Evolutionary conservation across 345 rosid species (phyloP).

Genomic region (Atalantia buxifolia): DNA sequence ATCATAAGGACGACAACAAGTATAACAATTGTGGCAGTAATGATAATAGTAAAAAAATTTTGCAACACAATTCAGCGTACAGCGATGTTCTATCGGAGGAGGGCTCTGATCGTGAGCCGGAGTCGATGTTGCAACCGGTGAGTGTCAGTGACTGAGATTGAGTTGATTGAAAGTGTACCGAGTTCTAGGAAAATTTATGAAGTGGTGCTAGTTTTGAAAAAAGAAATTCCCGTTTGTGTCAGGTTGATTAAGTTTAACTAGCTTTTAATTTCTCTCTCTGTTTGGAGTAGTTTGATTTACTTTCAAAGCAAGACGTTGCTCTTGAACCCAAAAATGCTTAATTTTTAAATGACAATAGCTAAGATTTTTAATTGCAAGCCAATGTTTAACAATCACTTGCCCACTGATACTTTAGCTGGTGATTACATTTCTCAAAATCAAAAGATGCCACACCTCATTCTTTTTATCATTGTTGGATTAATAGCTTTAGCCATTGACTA

Average conservation of each 20-base stretch:
- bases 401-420: neutral
- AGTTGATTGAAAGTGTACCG: neutral
- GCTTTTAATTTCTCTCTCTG: neutral
- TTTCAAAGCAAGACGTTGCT: neutral
- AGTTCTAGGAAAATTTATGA: neutral
- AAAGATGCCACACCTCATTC: neutral
- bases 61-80: slow-evolving; percentile 21
- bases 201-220: neutral
- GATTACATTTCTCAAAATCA: neutral
- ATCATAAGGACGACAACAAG: neutral
- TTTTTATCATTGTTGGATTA: neutral
- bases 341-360: too few relatives aligned
- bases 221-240: neutral
- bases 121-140: slow-evolving; percentile 24
- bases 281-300: neutral
- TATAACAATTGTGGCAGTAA: neutral
- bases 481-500: neutral
- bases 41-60: slow-evolving; percentile 3
- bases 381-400: neutral
- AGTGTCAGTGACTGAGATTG: slow-evolving; percentile 12
- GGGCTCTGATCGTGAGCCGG: slow-evolving; percentile 37
- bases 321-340: neutral
- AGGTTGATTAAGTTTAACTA: neutral
- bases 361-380: too few relatives aligned
- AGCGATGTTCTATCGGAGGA: slow-evolving; percentile 32